A percentile compares a stretch with the other conserved stretches of the same genome.
phyloP scores from a whole-genome alignment of 805 yeast genomes.

The Candida tammaniensis region DNA sequence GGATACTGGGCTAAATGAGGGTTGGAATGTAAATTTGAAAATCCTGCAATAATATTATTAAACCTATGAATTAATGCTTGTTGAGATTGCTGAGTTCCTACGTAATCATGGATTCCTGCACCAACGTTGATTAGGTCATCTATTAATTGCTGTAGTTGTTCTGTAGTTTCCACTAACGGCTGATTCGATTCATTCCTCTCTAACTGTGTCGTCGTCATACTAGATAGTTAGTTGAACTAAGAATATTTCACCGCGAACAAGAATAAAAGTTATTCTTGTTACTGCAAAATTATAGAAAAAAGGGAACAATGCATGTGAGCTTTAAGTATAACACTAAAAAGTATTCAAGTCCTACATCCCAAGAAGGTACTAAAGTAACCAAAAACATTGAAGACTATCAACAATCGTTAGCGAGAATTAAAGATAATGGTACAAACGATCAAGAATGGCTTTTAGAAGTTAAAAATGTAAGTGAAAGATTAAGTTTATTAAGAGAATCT shows the following conservation, averaged over 20 bases:
- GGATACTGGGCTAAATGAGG: slow-evolving; percentile 38
- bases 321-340: slow-evolving; percentile 8
- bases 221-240: no score
- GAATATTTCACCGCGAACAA: no score
- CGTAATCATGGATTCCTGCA: slow-evolving; percentile 88
- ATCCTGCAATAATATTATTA: slow-evolving; percentile 41
- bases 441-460: slow-evolving; percentile 23
- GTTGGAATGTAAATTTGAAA: slow-evolving; percentile 30
- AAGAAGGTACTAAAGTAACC: neutral
- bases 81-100: slow-evolving; percentile 80
- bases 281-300: neutral
- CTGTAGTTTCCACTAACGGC: slow-evolving; percentile 28
- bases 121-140: slow-evolving; percentile 89
- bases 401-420: slow-evolving; percentile 7
- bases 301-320: slow-evolving; percentile 5
- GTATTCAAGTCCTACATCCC: neutral
- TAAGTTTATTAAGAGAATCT: slow-evolving; percentile 26
- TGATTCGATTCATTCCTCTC: slow-evolving; percentile 21
- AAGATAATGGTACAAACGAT: slow-evolving; percentile 8
- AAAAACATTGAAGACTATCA: slow-evolving; percentile 6
- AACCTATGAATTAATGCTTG: slow-evolving; percentile 39
- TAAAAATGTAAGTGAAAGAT: slow-evolving; percentile 22
- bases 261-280: no score
- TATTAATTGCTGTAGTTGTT: slow-evolving; percentile 29
- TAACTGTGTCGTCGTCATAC: slow-evolving; percentile 32